Conservation (phyloP, 2,329 filamentous ascomycete genomes). For the Chrysoporthe deuterocubensis region DNA sequence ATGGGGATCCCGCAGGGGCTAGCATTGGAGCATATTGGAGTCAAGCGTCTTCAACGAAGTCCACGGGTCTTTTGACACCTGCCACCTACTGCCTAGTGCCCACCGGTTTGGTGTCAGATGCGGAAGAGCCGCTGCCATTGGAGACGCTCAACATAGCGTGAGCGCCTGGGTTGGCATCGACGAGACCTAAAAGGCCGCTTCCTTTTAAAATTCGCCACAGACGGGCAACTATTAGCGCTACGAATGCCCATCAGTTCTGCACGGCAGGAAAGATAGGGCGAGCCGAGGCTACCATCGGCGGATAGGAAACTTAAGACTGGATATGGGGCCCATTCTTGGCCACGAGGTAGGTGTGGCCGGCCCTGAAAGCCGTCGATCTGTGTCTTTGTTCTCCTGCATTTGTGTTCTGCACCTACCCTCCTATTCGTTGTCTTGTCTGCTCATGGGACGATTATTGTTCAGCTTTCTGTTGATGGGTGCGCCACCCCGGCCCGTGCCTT, state of each 20-base stretch:
- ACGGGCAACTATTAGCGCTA: not conserved
- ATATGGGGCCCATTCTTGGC: not conserved
- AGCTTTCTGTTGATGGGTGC: not conserved
- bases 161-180: not conserved
- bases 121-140: not conserved
- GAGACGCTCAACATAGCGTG: not conserved
- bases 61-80: conserved; percentile 19
- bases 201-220: not conserved
- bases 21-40: not conserved
- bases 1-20: conserved; percentile 12
- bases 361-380: not conserved
- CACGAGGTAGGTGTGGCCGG: conserved; percentile 3
- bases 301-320: not conserved
- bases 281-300: not conserved
- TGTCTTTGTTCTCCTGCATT: conserved; percentile 9
- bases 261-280: not conserved
- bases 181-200: no score
- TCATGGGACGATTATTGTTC: conserved; percentile 9
- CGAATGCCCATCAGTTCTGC: not conserved
- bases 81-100: conserved; percentile 21
- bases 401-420: conserved; percentile 3
- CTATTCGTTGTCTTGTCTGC: not conserved
- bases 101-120: not conserved
- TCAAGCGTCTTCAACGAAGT: not conserved
- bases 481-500: conserved; percentile 13